A percentile compares a stretch with the other conserved stretches of the same genome.
Conservation (phyloP, 345 rosid species). For the Populus deltoides region DNA sequence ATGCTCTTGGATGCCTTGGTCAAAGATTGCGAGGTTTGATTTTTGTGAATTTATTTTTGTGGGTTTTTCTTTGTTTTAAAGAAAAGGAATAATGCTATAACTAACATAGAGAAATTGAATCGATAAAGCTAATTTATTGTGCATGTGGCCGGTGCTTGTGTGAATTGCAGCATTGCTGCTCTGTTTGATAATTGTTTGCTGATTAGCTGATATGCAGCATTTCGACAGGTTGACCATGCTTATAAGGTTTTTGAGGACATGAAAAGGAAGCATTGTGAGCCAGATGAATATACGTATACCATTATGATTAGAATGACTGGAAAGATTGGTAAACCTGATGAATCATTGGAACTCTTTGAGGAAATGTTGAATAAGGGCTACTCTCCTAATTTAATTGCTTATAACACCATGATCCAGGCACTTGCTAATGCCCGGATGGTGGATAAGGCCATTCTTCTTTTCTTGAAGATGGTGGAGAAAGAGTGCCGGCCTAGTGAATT, state of each 20-base stretch:
- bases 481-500: constrained; percentile 19
- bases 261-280: constrained; percentile 61
- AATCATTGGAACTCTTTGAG: constrained; percentile 59
- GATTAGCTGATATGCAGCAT: constrained; percentile 67
- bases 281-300: constrained; percentile 76
- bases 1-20: constrained; percentile 89
- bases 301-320: constrained; percentile 82
- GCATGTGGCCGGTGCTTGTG: neutral
- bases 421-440: constrained; percentile 61
- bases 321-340: constrained; percentile 55
- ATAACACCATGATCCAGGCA: constrained; percentile 76
- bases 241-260: constrained; percentile 73
- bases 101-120: neutral
- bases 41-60: neutral
- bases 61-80: constrained; percentile 2
- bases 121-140: neutral
- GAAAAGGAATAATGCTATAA: neutral
- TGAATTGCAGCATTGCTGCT: neutral
- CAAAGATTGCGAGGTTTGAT: constrained; percentile 62
- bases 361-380: constrained; percentile 63
- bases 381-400: constrained; percentile 56
- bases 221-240: constrained; percentile 70
- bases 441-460: constrained; percentile 65
- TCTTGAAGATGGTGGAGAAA: constrained; percentile 57
- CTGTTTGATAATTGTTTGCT: constrained; percentile 17